Percentiles rank a stretch among this genome's conserved stretches.
These are phyloP conservation scores for Mesotaenium endlicherianum DNA, from an alignment of 139 green algal species.

Conservation along the genomic window DNA sequence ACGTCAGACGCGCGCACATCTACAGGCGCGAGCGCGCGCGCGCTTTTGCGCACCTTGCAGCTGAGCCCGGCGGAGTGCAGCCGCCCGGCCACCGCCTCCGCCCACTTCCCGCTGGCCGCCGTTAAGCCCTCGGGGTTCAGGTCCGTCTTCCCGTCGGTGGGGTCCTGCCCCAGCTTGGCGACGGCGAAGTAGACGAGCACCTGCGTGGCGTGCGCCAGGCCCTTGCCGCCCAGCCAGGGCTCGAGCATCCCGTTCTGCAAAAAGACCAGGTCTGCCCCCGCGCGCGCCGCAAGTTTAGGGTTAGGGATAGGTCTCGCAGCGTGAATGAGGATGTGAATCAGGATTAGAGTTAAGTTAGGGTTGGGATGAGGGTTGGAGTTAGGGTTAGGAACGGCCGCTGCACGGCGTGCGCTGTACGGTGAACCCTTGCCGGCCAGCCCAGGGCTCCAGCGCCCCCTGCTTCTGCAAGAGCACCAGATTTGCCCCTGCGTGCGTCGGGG, in stretches of 20 bases:
- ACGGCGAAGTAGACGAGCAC: slow-evolving; percentile 98
- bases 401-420: no score
- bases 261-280: slow-evolving; percentile 91
- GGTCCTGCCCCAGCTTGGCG: slow-evolving; percentile 85
- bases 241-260: slow-evolving; percentile 99
- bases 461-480: no score
- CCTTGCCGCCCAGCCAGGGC: slow-evolving; percentile 60
- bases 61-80: slow-evolving; percentile 74
- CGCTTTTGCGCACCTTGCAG: slow-evolving; percentile 76
- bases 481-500: no score
- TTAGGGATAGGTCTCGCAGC: no score
- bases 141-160: slow-evolving; percentile 89
- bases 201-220: slow-evolving; percentile 80
- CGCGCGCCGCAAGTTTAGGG: no score
- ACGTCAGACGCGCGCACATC: neutral
- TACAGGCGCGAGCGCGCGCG: neutral
- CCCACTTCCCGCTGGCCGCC: slow-evolving; percentile 80
- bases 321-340: no score
- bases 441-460: no score
- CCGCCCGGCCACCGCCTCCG: slow-evolving; percentile 72
- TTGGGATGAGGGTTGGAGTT: no score
- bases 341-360: no score
- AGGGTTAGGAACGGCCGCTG: no score
- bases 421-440: no score
- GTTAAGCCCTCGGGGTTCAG: slow-evolving; percentile 96